phyloP scores from a whole-genome alignment of 1,284 basidiomycete genomes.

The Gomphus bonarii region DNA sequence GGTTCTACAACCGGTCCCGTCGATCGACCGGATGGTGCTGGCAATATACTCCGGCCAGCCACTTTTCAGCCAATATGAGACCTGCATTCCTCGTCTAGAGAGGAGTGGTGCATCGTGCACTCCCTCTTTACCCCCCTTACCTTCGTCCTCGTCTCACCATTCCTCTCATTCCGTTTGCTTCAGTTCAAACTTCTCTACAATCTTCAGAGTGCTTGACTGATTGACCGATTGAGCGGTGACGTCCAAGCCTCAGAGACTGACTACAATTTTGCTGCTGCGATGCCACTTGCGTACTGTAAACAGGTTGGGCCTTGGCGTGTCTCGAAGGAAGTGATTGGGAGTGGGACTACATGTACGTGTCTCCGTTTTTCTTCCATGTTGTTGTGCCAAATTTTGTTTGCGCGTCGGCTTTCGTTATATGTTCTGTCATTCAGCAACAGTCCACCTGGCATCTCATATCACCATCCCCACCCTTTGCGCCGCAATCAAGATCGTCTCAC shows the following conservation, averaged over 20 bases:
- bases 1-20: not conserved
- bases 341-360: slow-evolving; percentile 1
- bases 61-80: not conserved
- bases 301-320: not conserved
- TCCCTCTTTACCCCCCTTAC: not conserved
- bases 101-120: not conserved
- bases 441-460: not conserved
- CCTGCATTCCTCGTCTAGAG: not conserved
- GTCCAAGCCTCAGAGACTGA: not conserved
- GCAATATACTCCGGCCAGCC: not conserved
- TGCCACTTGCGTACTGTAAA: not conserved
- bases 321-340: not conserved
- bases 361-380: not conserved
- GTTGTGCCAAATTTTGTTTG: not conserved
- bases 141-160: not conserved
- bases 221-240: not conserved
- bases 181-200: not conserved
- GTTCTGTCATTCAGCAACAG: not conserved
- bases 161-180: not conserved
- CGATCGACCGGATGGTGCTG: not conserved
- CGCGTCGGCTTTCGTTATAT: not conserved
- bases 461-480: not conserved
- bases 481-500: not conserved
- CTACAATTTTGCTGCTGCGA: not conserved
- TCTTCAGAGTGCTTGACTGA: not conserved